phyloP scores from a whole-genome alignment of 768 basidiomycete genomes.

The Phaffia australis region DNA sequence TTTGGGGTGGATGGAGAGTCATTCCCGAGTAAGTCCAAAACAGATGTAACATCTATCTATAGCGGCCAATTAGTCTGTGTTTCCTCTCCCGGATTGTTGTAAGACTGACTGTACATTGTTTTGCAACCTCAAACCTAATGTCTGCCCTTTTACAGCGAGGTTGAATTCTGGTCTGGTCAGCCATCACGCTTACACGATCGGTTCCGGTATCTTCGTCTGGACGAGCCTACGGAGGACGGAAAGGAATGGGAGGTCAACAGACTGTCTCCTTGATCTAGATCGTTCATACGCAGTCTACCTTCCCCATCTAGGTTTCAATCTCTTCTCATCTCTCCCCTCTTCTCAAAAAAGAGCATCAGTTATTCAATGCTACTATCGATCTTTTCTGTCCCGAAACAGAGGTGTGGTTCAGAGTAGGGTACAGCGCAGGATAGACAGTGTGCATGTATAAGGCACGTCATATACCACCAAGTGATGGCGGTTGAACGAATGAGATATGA shows the following conservation, averaged over 20 bases:
- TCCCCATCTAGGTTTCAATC: no score
- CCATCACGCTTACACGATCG: conserved; percentile 26
- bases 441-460: no score
- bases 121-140: background rate
- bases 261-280: conserved; percentile 19
- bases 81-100: no score
- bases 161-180: conserved; percentile 27
- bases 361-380: no score
- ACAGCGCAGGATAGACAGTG: no score
- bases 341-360: background rate
- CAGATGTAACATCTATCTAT: background rate
- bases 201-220: conserved; percentile 19
- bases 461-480: no score
- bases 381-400: no score
- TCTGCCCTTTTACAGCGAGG: conserved; percentile 15
- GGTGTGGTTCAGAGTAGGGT: no score
- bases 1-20: conserved; percentile 26
- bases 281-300: background rate
- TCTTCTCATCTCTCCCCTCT: background rate
- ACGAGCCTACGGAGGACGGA: conserved; percentile 17
- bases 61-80: background rate
- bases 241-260: conserved; percentile 22
- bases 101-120: background rate
- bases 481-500: no score
- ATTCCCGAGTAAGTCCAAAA: conserved; percentile 18